Conservation (phyloP, 2,329 filamentous ascomycete genomes). For the Curvularia sp. region DNA sequence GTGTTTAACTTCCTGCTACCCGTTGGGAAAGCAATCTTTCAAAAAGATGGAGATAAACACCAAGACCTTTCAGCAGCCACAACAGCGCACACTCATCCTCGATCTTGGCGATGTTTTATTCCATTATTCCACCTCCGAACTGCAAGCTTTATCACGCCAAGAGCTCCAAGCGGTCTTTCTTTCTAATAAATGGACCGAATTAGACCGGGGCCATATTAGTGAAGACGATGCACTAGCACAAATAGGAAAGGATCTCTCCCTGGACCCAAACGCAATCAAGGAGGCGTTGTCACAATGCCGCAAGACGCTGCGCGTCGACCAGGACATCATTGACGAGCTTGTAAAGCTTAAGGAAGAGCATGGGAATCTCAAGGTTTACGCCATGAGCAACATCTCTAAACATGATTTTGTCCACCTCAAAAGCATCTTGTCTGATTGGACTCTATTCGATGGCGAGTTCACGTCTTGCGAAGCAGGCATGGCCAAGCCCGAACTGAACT, state of each 20-base stretch:
- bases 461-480: constrained; percentile 44
- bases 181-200: constrained; percentile 37
- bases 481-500: constrained; percentile 47
- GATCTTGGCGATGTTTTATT: constrained; percentile 50
- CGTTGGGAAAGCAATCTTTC: background rate
- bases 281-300: constrained; percentile 41
- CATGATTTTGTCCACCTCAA: constrained; percentile 38
- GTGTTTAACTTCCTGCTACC: background rate
- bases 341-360: constrained; percentile 22
- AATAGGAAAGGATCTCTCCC: constrained; percentile 30
- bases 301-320: constrained; percentile 34
- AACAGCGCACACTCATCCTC: constrained; percentile 35
- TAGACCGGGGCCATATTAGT: constrained; percentile 36
- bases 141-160: constrained; percentile 29
- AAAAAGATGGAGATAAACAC: too few species aligned
- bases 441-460: constrained; percentile 46
- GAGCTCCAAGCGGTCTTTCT: constrained; percentile 34
- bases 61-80: background rate
- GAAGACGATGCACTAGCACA: constrained; percentile 26
- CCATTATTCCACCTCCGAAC: constrained; percentile 38
- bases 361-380: constrained; percentile 32
- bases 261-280: constrained; percentile 31
- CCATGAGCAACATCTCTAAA: constrained; percentile 45
- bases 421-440: constrained; percentile 36
- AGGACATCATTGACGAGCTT: constrained; percentile 30